Conservation (phyloP, 768 basidiomycete genomes). For the Scleroderma citrinum region DNA sequence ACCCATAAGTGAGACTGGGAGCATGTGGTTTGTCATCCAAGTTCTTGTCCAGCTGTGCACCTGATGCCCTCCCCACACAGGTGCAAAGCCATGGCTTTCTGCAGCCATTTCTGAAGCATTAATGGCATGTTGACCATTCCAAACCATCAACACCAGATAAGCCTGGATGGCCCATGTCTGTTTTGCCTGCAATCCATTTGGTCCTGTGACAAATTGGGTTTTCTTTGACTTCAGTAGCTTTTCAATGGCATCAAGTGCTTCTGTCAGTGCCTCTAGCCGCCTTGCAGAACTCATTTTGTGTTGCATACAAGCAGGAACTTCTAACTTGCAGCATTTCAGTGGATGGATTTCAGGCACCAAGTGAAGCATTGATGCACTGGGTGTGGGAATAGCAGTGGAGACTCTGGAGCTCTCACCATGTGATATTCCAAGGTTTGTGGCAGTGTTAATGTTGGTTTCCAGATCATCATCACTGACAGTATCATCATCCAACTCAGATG, state of each 20-base stretch:
- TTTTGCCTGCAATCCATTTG: conserved; percentile 24
- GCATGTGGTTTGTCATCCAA: conserved; percentile 4
- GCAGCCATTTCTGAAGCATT: conserved; percentile 17
- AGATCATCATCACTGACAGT: background rate
- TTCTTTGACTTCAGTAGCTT: conserved; percentile 19
- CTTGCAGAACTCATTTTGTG: background rate
- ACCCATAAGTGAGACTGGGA: background rate
- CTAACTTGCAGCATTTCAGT: background rate
- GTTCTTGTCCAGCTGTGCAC: conserved; percentile 20
- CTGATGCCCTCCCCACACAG: conserved; percentile 24
- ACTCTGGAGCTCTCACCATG: too few relatives aligned
- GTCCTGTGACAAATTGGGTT: conserved; percentile 19
- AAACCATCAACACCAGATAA: conserved; percentile 20
- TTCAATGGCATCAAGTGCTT: background rate
- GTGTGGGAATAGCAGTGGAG: too few relatives aligned
- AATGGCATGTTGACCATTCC: conserved; percentile 13
- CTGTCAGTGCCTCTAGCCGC: background rate
- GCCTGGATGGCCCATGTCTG: conserved; percentile 22
- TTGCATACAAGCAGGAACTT: background rate
- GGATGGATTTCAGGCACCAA: too few relatives aligned
- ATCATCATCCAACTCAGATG: background rate
- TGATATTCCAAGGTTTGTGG: too few relatives aligned
- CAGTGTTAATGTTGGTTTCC: too few relatives aligned
- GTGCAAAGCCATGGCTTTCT: conserved; percentile 27
- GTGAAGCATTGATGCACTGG: too few relatives aligned